Base-by-base conservation (phyloP, 2,329 filamentous ascomycete species). In the Scedosporium aurantiacum region DNA sequence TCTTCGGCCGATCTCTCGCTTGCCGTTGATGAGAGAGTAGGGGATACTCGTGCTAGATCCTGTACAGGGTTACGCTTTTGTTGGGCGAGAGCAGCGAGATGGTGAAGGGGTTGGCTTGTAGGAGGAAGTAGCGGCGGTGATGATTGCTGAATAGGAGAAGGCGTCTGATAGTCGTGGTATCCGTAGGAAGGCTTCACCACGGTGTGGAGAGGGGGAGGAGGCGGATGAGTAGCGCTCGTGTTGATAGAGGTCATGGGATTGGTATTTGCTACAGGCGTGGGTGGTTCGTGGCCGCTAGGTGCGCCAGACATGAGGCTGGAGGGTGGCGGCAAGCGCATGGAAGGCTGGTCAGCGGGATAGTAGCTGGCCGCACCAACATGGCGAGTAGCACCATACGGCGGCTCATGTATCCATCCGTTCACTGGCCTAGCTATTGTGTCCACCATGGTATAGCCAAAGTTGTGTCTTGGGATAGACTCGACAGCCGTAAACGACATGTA, bases 351-450 rank as follows among this genome's bases (percentile, higher is more conserved):
- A 50, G 66, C 65, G 54, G 66, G 55, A 64, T 71, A 70, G 60
- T 67, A 67, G 25, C 61, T 62, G 21, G 63, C 60, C 56, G n/a
- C 61, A 25, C 57, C 58, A 16, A 66, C 68, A 63, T 67, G 65
- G 62, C 67, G 64, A 5, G 67, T 61, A 62, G 70, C 69, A 61
- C 65, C 65, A 40, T 70, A 71, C 57, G 67, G 64, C 45, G 63
- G 60, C 60, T 61, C 52, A 37, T 61, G 60, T 61, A 61, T 61
- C 71, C 68, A 74, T 64, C 64, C 64, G 64, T 69, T 68, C 56
- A 68, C 68, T 60, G 70, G 67, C 66, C 70, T 70, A 63, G 72
- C 69, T 73, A 75, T 75, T 60, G 66, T 67, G 67, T 71, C 71
- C 62, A 70, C 64, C 65, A 70, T 68, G 63, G 66, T 66, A 67